These are phyloP conservation scores for Stephania cephalantha DNA, from an alignment of 164 flowering plant species.

Conservation along the genomic window DNA sequence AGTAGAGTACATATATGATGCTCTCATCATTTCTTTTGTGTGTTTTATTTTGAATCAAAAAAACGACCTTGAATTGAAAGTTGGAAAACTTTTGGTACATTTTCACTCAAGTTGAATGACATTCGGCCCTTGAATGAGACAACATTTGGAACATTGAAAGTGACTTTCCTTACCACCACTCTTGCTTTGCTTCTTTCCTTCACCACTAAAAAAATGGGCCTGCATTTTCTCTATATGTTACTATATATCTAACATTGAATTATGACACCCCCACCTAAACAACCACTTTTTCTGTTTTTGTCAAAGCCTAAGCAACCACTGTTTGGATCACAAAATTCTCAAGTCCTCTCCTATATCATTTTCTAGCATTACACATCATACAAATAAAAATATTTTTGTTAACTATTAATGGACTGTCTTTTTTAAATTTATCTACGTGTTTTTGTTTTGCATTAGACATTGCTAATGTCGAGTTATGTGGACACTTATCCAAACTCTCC, in stretches of 20 bases:
- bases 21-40: background rate
- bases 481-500: too few species aligned
- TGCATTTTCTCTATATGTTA: background rate
- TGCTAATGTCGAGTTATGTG: too few species aligned
- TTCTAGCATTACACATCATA: background rate
- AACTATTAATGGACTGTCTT: too few species aligned
- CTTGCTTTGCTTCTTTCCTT: background rate
- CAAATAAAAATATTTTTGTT: too few species aligned
- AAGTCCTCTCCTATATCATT: background rate
- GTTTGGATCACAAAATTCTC: background rate
- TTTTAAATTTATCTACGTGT: too few species aligned
- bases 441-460: too few species aligned
- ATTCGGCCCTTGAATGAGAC: background rate
- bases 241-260: background rate
- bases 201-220: background rate
- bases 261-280: background rate
- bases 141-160: slow-evolving; percentile 11
- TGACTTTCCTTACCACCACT: background rate
- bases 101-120: background rate
- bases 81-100: background rate
- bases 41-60: background rate
- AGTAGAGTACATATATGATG: background rate
- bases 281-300: background rate
- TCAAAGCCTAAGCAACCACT: background rate
- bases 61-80: slow-evolving; percentile 5